Base-by-base conservation (phyloP, 768 basidiomycete genomes). In the Suillus hirtellus region DNA sequence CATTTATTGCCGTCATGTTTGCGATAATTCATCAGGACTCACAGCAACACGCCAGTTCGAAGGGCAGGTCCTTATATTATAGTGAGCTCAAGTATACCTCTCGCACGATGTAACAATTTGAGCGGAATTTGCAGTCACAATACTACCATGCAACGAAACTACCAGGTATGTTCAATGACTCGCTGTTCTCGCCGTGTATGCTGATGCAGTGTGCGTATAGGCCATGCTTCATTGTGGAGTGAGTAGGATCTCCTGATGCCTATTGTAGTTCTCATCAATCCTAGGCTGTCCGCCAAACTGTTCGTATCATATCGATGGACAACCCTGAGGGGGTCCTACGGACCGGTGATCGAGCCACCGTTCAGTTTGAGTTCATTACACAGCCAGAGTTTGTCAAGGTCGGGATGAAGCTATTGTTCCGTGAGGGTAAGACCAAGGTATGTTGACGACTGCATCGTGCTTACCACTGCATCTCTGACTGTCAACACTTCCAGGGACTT, bases 351-450 rank as follows among this genome's bases (percentile, higher is more conserved):
- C 86, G 95, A 38, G 93, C 95, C 3, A 95, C 89, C 3, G 94
- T 98, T n/a, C 84, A 86, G 40, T 98, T 99, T 69, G 93, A 98
- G 77, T 96, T 98, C 71, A 92, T 96, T 61, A 89, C 92, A 15
- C 89, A 91, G 60, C 90, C 93, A 0, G 96, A 97, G 79, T 96
- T 89, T 72, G 80, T 99, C 66, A 95, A 96, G 73, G 89, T 89
- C 68, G 96, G 96, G 34, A 93, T 93, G 89, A 94, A 95, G 76
- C 80, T 96, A 27, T 77, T 99, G 14, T 95, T 99, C 74, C 82
- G 96, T 46, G 97, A 99, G 76, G 96, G 96, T 4, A 95, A 94
- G 80, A 97, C 95, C 1, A 98, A 97, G 82, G 95, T 89, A 59
- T 40, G 80, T 70, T 21, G 34, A 50, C 49, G 55, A 55, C 49